Base-by-base conservation (phyloP, 2,329 filamentous ascomycete species). In the Epichloe elymi region DNA sequence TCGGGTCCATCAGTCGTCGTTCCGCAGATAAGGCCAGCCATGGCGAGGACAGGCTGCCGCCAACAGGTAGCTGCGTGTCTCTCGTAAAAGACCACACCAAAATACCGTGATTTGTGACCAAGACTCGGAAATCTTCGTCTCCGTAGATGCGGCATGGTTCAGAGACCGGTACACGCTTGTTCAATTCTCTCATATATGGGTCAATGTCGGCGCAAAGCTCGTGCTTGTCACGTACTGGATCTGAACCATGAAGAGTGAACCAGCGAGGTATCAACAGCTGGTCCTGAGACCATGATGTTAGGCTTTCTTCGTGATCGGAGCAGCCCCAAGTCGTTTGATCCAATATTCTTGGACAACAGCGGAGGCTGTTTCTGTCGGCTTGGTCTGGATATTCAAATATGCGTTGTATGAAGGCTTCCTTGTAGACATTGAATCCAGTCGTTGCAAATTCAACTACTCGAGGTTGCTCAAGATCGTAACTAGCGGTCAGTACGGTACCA, bases 121-220 rank as follows among this genome's bases (percentile, higher is more conserved):
- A n/a, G 15, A 52, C n/a, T 15, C 33, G 41, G 5, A 52, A 52
- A 15, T 52, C 51, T 14, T 49, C 46, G 26, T 52, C 51, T 10
- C 41, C 51, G 4, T 23, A 46, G 33, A 46, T 20, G 33, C 41
- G 46, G 15, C 47, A 49, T 41, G 30, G 11, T 15, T 49, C 40
- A 1, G 41, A 45, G 17, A 42, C 20, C 19, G 20, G 35, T 5
- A 15, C 49, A 33, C 41, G 14, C 23, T 17, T 40, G 23, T 8
- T 17, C 19, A 41, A 8, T n/a, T 51, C 49, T 20, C 33, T 40
- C 8, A 45, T 4, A 33, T 45, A 36, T 12, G 36, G 15, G 2
- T 15, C 35, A 38, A 38, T 12, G 17, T 4, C 26, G 26, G 26
- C 8, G 10, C 1, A 33, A 38, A 15, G 2, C 39, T 38, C 19